Base-by-base conservation (phyloP, 1,284 basidiomycete genomes). In the Cryptococcus amylolentus region DNA sequence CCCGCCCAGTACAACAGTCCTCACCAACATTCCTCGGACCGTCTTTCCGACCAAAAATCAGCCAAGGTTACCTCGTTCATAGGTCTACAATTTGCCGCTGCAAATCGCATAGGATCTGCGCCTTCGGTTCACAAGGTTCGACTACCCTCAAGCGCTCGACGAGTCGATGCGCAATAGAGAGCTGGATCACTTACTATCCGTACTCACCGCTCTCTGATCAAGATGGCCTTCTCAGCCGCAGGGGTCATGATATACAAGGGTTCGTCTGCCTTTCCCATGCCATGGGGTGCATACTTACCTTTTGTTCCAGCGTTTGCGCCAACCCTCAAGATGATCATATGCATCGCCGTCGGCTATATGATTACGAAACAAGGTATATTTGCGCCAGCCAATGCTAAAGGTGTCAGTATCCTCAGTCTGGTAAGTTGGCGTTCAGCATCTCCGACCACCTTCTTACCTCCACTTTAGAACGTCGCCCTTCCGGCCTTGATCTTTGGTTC, bases 401-500 rank as follows among this genome's bases (percentile, higher is more conserved):
- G 75, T 8, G 69, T 76, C 38, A 70, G 70, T 52, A 64, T 70
- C 4, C 42, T 77, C 12, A 67, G 65, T 18, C 60, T 77, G 64
- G 75, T 74, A 40, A 58, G 68, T 63, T 9, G 10, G 27, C 18
- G 9, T 38, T 9, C 18, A 35, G 31, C 31, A 35, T 10, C 6
- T 35, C 16, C 45, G 4, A 16, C 46, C 13, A 48, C 20, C n/a
- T 18, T 31, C 7, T 37, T n/a, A 48, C 18, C 18, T 14, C 37
- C n/a, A 38, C 39, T 13, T 2, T 37, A 86, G 81, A 89, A 88
- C 64, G 80, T 90, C 56, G 79, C 83, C 0, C 68, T 87, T 1
- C 89, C 89, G 3, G 82, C 82, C 56, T 80, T 91, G 12, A 79
- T 90, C 76, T 89, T 91, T 71, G 85, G 85, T 2, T 88, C 86